Base-by-base conservation (phyloP, 352 stramenopile species). In the Globisporangium iwayamae region DNA sequence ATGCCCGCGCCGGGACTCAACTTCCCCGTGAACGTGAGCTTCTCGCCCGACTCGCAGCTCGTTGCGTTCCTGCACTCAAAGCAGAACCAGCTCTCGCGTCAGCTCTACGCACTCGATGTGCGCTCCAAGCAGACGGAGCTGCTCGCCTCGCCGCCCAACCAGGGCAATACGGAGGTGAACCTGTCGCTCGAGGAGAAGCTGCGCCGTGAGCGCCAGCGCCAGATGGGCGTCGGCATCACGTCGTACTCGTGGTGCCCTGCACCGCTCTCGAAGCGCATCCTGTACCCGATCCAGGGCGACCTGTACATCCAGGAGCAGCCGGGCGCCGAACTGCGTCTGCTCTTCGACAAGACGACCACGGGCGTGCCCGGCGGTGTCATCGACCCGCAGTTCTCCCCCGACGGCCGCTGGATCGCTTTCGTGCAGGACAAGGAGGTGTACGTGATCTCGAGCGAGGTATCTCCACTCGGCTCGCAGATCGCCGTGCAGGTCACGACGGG, bases 401-500 rank as follows among this genome's bases (percentile, higher is more conserved):
- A 98, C 61, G 94, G 95, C 20, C 73, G 77, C 22, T 90, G 92
- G 70, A 92, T 99, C 48, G 96, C 93, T 11, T 99, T 98, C 76
- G 92, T 98, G 32, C 87, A 93, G 61, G 83, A 97, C 67, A 90
- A 91, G 51, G 96, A 99, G 74, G 72, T 99, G 28, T 98, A 98
- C 72, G 85, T 98, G 10, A 74, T 97, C 25, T 62, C 80, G 16
- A 91, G 81, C 58, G 75, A 77, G 39, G 70, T 85, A 7, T 51
- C 54, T 4, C 45, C 70, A 18, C 51, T 66, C 8, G 71, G 74
- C 1, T 62, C 76, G n/a, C 78, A 83, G 50, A 65, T 70, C 32
- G 81, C 85, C 0, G 68, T 84, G 16, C 85, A 94, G 62, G 69
- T 97, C 65, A 96, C 86, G 2, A 79, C 68, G 1, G 91, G 90